phyloP scores from a whole-genome alignment of 441 rosid species.

The Pelargonium fulgidum region DNA sequence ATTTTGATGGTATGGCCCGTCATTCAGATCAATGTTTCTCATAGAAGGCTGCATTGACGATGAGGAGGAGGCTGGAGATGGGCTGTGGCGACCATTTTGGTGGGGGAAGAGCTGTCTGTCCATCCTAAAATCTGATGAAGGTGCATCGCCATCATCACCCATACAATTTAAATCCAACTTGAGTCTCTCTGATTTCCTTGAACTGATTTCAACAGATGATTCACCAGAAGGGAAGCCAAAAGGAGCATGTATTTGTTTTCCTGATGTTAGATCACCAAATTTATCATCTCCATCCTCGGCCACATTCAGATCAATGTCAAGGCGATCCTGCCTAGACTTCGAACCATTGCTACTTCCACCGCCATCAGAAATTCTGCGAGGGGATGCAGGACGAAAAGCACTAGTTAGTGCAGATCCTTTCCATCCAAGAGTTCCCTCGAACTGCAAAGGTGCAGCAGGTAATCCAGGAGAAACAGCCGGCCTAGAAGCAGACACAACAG shows the following conservation, averaged over 20 bases:
- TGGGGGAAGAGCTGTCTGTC: conserved; percentile 43
- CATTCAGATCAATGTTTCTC: conserved; percentile 88
- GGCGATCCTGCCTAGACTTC: conserved; percentile 42
- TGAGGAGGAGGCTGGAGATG: conserved; percentile 67
- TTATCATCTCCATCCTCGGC: conserved; percentile 70
- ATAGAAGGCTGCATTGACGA: conserved; percentile 66
- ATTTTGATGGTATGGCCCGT: conserved; percentile 50
- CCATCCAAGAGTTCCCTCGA: conserved; percentile 66
- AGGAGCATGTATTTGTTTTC: conserved; percentile 44
- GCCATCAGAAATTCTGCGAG: conserved; percentile 44
- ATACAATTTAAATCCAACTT: conserved; percentile 70
- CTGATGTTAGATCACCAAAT: conserved; percentile 36
- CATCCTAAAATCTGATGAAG: conserved; percentile 41
- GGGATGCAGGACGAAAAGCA: conserved; percentile 66
- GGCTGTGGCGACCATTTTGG: conserved; percentile 51
- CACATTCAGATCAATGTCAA: conserved; percentile 83
- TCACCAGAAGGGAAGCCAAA: conserved; percentile 54
- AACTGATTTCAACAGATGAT: conserved; percentile 54
- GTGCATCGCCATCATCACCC: conserved; percentile 61
- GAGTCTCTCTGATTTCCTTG: conserved; percentile 58
- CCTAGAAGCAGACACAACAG: conserved; percentile 63
- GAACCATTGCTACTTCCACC: conserved; percentile 38
- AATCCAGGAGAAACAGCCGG: conserved; percentile 47
- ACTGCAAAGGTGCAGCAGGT: conserved; percentile 57
- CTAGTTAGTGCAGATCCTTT: conserved; percentile 73